phyloP scores from a whole-genome alignment of 371 early-diverging fungal genomes.

The Parasitella parasitica region DNA sequence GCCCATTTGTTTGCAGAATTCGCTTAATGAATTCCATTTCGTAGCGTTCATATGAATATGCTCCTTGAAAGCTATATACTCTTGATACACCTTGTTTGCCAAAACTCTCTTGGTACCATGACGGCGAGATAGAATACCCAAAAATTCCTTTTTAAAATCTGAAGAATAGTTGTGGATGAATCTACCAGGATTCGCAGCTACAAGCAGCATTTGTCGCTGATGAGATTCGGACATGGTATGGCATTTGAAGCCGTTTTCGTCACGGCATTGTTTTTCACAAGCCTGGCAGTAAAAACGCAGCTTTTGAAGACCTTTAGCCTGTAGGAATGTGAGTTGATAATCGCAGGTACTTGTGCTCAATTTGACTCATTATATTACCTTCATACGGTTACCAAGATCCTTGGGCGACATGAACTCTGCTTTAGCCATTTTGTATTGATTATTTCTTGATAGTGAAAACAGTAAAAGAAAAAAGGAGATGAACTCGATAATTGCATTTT shows the following conservation, averaged over 20 bases:
- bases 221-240: conserved; percentile 92
- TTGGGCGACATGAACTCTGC: conserved; percentile 80
- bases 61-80: conserved; percentile 85
- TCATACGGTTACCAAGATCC: conserved; percentile 83
- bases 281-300: conserved; percentile 95
- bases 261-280: conserved; percentile 91
- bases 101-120: conserved; percentile 85
- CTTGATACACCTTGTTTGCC: conserved; percentile 95
- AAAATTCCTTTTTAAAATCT: conserved; percentile 72
- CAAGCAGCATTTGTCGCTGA: conserved; percentile 89
- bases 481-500: not conserved
- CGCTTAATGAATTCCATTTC: conserved; percentile 83
- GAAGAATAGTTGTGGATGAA: conserved; percentile 70
- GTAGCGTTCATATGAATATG: conserved; percentile 98
- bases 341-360: not conserved
- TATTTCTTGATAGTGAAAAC: not conserved
- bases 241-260: conserved; percentile 97
- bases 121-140: conserved; percentile 70
- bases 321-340: not conserved
- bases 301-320: conserved; percentile 90
- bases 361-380: conserved; percentile 25
- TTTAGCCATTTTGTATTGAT: conserved; percentile 62
- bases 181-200: conserved; percentile 78
- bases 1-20: conserved; percentile 85
- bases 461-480: not conserved